These are phyloP conservation scores for Apiospora aurea DNA, from an alignment of 2,329 filamentous ascomycete species.

Conservation along the genomic window DNA sequence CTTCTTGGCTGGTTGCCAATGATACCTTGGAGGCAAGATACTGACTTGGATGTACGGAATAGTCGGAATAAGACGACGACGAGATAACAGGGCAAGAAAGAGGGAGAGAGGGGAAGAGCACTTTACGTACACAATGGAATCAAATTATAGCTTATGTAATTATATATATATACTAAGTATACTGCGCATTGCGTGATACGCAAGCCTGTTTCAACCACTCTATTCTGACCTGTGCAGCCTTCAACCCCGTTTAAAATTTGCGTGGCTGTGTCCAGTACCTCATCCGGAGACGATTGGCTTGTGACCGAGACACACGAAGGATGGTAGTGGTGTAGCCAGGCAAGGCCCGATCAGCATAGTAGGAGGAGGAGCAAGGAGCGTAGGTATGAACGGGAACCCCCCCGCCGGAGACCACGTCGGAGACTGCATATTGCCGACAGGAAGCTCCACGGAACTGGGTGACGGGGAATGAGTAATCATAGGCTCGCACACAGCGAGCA, in stretches of 20 bases:
- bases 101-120: background rate
- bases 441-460: conserved; percentile 9
- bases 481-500: background rate
- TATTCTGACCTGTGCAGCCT: background rate
- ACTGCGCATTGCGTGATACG: background rate
- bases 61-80: background rate
- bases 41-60: background rate
- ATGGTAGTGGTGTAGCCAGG: background rate
- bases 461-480: conserved; percentile 16
- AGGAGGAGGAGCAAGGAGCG: background rate
- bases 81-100: background rate
- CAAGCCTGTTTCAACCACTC: background rate
- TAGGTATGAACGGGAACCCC: background rate
- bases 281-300: background rate
- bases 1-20: background rate
- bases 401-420: conserved; percentile 10
- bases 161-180: background rate
- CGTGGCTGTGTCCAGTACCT: background rate
- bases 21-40: background rate
- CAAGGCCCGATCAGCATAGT: background rate
- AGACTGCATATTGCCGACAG: conserved; percentile 3
- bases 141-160: conserved; percentile 9
- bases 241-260: background rate
- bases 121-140: background rate
- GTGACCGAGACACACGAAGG: conserved; percentile 2